A percentile compares a stretch with the other conserved stretches of the same genome.
Conservation (phyloP, 441 rosid genomes). For the Rhodomyrtus psidioides region DNA sequence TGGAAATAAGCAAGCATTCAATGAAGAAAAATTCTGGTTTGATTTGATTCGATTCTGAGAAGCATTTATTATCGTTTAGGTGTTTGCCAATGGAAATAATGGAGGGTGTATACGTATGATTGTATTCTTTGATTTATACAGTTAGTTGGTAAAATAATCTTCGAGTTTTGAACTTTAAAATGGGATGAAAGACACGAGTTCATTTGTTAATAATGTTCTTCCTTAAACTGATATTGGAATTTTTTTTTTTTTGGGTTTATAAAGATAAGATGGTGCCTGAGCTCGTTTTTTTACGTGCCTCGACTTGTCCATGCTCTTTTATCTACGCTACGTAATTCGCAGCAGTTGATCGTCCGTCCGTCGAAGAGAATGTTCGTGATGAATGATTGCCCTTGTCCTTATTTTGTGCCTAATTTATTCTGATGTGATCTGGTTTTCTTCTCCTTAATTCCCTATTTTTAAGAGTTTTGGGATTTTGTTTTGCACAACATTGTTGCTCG, state of each 20-base stretch:
- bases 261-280: background rate
- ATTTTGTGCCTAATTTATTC: background rate
- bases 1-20: background rate
- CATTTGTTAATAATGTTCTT: background rate
- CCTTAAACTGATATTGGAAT: too few species aligned
- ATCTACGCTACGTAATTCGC: too few species aligned
- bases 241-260: background rate
- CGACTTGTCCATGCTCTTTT: too few species aligned
- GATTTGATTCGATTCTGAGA: background rate
- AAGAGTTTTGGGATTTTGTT: background rate
- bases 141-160: background rate
- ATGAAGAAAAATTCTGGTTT: background rate
- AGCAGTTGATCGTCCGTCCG: too few species aligned
- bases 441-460: background rate
- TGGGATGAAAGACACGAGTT: background rate
- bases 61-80: background rate
- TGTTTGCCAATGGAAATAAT: background rate
- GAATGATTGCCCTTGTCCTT: background rate
- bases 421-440: background rate
- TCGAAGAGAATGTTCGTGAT: background rate
- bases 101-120: background rate
- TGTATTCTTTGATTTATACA: background rate
- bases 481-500: background rate
- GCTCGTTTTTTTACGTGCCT: background rate
- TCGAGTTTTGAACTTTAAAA: background rate